Percentiles rank a stretch among this genome's conserved stretches.
Conservation (phyloP, 345 rosid species). For the Tarenaya hassleriana region DNA sequence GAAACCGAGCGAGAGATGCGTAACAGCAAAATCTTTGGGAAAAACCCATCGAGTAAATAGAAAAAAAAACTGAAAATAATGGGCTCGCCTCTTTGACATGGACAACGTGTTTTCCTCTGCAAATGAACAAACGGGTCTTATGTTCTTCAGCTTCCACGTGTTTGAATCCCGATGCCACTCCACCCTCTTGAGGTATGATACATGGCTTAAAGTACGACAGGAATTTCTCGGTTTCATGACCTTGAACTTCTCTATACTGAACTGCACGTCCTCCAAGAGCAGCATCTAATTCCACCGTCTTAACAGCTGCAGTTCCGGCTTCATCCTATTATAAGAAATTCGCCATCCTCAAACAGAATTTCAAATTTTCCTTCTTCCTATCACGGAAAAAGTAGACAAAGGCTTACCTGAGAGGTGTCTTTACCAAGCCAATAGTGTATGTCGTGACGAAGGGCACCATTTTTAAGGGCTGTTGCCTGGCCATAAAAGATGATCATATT, state of each 20-base stretch:
- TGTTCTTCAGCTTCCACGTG: constrained; percentile 82
- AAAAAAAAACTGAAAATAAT: not conserved
- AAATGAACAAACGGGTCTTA: constrained; percentile 68
- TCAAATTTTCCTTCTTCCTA: not conserved
- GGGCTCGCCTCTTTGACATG: constrained; percentile 88
- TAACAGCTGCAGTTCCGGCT: constrained; percentile 88
- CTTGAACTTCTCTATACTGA: constrained; percentile 96
- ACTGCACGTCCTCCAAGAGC: constrained; percentile 99
- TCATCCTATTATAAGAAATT: constrained; percentile 52
- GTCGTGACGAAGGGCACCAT: constrained; percentile 75
- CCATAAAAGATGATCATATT: not conserved
- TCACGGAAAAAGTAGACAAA: not conserved
- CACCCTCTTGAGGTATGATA: constrained; percentile 95
- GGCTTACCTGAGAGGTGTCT: constrained; percentile 68
- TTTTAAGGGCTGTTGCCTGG: constrained; percentile 74
- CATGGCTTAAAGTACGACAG: constrained; percentile 93
- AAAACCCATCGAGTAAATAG: constrained; percentile 1
- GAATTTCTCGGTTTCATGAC: constrained; percentile 91
- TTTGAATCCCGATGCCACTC: constrained; percentile 80
- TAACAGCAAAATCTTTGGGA: not conserved
- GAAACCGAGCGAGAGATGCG: constrained; percentile 12
- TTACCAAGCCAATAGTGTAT: constrained; percentile 93
- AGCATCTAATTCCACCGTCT: constrained; percentile 97
- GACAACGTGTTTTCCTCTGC: constrained; percentile 91
- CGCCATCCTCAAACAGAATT: not conserved